Evolutionary conservation across 495 filamentous ascomycete genomes (phyloP), one percentile per base, ranked within the genome.

Genomic region (Annulohypoxylon nitens): DNA sequence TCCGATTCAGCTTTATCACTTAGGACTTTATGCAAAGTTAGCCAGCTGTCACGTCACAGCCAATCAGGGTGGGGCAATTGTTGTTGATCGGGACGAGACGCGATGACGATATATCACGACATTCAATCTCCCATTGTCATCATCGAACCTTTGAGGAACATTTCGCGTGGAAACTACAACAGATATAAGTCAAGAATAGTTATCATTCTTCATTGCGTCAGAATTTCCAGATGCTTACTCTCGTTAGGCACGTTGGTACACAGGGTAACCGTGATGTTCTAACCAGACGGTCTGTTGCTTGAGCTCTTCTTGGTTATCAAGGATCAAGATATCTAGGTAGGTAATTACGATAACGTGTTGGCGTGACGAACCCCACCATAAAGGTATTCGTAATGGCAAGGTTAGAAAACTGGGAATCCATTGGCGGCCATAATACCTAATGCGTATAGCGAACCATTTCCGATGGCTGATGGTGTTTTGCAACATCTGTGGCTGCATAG

Each of bases 41-140:
- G 30, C 60, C 30, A 64, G 51, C 5, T 60, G 36, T 39, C 3
- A 20, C 34, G 43, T 18, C 2, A 34, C 6, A 2, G 23, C 71
- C 45, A 74, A 69, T 74, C 26, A 57, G 54, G 58, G 53, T 45
- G 3, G 18, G 47, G 48, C 3, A 53, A 59, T 73, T 51, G 26
- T 11, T 51, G 3, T 61, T 64, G 59, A 51, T 67, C 51, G 64
- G 61, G 33, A 64, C 26, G 23, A 23, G 50, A 58, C 50, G 55
- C 57, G 66, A 74, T 74, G 71, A 57, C 71, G 71, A 74, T 63
- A 74, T 57, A 74, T 74, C 66, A 66, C 71, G 71, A 74, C 71
- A 74, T 74, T 9, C 23, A n/a, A 66, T 0, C 71, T 70, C 71
- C 66, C 66, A 74, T 37, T 74, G 61, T 51, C 71, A 70, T 63